Conservation (phyloP, 192 early-diverging fungal genomes). For the Backusella mclennaniae region DNA sequence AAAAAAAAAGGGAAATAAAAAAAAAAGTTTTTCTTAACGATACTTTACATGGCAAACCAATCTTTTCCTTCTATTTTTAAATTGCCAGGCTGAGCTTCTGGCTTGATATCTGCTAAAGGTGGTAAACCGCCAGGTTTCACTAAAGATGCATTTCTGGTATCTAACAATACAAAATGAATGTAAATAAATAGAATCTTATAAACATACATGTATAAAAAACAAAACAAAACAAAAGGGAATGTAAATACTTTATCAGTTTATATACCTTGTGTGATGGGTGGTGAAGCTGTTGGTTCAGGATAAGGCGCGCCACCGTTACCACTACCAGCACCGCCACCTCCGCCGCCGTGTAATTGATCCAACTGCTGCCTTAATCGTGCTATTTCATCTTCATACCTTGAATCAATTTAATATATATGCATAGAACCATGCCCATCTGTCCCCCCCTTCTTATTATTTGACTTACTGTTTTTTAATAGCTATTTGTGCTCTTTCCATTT, state of each 20-base stretch:
- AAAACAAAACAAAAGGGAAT: neutral
- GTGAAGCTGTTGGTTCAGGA: conserved; percentile 53
- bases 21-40: neutral
- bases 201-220: neutral
- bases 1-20: neutral
- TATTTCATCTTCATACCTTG: conserved; percentile 83
- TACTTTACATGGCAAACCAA: conserved; percentile 83
- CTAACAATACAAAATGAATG: conserved; percentile 1
- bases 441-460: neutral
- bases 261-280: conserved; percentile 19
- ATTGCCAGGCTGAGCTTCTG: conserved; percentile 69
- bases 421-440: neutral
- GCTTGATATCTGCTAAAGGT: conserved; percentile 73
- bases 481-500: conserved; percentile 81
- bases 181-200: neutral
- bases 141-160: neutral
- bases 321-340: conserved; percentile 44
- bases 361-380: conserved; percentile 77
- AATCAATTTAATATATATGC: neutral
- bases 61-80: conserved; percentile 81
- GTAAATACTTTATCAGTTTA: neutral
- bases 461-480: conserved; percentile 73
- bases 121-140: conserved; percentile 57
- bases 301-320: conserved; percentile 32
- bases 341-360: conserved; percentile 45